Conservation (phyloP, 2,329 filamentous ascomycete genomes). For the Colletotrichum coccodes region DNA sequence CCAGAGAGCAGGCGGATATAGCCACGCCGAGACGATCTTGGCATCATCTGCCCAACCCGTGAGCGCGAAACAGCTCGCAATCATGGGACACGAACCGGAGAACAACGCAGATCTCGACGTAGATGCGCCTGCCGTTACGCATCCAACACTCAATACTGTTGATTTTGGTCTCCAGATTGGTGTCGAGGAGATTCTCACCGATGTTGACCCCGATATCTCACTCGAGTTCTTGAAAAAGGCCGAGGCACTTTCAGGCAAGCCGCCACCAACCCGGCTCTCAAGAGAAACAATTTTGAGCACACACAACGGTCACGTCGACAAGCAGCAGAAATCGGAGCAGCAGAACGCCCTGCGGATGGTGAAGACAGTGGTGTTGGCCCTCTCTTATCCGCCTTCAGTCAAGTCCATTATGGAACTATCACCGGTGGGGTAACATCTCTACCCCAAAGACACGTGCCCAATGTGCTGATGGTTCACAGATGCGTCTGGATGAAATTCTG, state of each 20-base stretch:
- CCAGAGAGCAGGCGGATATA: no score
- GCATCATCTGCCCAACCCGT: no score
- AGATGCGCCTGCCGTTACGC: not conserved
- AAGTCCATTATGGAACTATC: constrained; percentile 25
- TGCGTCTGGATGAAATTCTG: constrained; percentile 42
- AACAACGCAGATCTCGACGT: not conserved
- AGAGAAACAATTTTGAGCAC: constrained; percentile 30
- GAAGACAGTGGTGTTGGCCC: constrained; percentile 37
- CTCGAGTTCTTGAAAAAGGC: constrained; percentile 36
- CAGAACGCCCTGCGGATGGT: constrained; percentile 36
- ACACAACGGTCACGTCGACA: constrained; percentile 36
- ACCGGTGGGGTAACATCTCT: constrained; percentile 8
- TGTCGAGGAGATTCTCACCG: constrained; percentile 35
- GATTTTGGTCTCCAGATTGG: constrained; percentile 35
- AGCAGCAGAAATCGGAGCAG: constrained; percentile 9
- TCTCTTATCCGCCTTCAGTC: constrained; percentile 36
- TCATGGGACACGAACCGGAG: not conserved
- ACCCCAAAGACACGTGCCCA: no score
- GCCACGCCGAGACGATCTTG: no score
- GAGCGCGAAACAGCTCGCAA: no score
- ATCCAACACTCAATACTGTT: constrained; percentile 24
- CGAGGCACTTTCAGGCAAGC: constrained; percentile 35
- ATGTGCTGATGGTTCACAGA: constrained; percentile 30
- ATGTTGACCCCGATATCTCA: constrained; percentile 37
- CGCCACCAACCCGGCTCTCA: constrained; percentile 22